Evolutionary conservation across 169 alveolate genomes (phyloP), one percentile per base, ranked within the genome.

Genomic region (Perkinsus olseni): DNA sequence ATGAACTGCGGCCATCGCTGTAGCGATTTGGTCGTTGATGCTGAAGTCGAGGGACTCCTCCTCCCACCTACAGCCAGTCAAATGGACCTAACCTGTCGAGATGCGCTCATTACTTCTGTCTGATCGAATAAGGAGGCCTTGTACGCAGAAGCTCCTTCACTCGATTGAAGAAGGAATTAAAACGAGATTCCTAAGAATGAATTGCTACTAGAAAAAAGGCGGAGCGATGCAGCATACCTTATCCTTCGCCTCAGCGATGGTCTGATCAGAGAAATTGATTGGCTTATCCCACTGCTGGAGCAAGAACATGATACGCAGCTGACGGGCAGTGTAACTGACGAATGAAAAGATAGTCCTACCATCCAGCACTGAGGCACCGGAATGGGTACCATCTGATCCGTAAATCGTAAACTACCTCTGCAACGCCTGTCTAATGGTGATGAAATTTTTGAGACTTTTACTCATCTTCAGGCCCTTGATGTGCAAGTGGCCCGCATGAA

Each of bases 401-500:
- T n/a, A 0, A 38, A 34, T 4, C 38, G 38, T 91, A 31, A 20
- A 94, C 93, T 94, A 95, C 38, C 94, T 94, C 92, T 96, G 94
- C 36, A 97, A 95, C 51, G 96, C 92, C 92, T 98, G 98, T 95
- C 97, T 97, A 92, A 99, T 98, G 0, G 99, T 97, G 45, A 98
- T 98, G 95, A 99, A 99, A 94, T 99, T 99, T 96, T 99, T 99
- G 38, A 99, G 97, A 39, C 99, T 96, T 93, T 98, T 99, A 38
- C 99, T 96, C 99, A 99, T 99, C 96, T 99, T 99, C 82, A 97
- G 96, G n/a, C 99, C 99, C 74, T 98, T 98, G 38, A 99, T 99
- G 94, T 99, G 99, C 92, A 99, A 96, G 96, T 99, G 99, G 0
- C 99, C 99, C 28, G 99, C 97, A 95, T 99, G 99, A 36, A 98